phyloP scores from a whole-genome alignment of 73 alveolate genomes.

The Blepharisma stoltei region DNA sequence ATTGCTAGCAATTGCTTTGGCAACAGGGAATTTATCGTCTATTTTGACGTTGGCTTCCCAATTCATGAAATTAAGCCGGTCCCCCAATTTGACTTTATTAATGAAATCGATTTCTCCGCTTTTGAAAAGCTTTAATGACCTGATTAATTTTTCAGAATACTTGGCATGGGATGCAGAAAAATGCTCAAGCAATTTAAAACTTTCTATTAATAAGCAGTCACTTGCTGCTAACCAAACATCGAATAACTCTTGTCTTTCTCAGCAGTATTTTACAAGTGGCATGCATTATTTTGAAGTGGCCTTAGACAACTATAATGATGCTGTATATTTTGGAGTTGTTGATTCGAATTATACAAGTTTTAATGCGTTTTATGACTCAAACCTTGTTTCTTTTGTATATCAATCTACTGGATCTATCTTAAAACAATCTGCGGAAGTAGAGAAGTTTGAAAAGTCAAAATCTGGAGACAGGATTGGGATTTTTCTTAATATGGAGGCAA shows the following conservation, averaged over 20 bases:
- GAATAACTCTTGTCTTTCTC: neutral
- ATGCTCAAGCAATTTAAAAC: neutral
- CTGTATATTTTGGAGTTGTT: conserved; percentile 2
- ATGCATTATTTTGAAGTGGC: conserved; percentile 10
- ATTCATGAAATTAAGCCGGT: neutral
- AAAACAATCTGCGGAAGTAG: neutral
- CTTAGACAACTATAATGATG: neutral
- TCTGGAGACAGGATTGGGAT: conserved; percentile 22
- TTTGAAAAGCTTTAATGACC: neutral
- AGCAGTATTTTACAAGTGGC: conserved; percentile 12
- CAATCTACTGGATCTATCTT: neutral
- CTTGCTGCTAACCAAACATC: neutral
- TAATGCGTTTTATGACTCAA: neutral
- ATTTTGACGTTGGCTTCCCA: neutral
- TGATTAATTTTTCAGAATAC: neutral
- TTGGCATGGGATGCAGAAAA: neutral
- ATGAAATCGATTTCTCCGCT: neutral
- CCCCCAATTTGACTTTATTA: neutral
- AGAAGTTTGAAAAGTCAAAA: neutral
- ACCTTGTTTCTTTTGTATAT: neutral
- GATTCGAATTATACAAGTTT: neutral
- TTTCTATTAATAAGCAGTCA: neutral
- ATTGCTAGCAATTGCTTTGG: neutral
- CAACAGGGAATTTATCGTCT: conserved; percentile 4
- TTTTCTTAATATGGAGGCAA: conserved; percentile 11